Conservation (phyloP, 1,139 yeast species). For the Taphrina pruni region DNA sequence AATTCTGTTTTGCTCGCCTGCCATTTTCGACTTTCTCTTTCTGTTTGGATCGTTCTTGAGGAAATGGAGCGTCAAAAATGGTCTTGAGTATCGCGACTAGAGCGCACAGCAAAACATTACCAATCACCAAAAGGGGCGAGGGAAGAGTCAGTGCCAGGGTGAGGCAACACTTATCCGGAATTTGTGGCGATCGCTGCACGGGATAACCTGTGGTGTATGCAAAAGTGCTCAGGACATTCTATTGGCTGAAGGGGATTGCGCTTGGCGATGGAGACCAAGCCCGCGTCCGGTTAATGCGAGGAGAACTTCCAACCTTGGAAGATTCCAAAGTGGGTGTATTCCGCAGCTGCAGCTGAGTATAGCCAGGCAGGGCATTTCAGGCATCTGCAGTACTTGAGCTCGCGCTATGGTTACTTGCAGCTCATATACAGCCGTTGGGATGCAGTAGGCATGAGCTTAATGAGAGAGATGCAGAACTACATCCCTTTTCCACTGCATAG, state of each 20-base stretch:
- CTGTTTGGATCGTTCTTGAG: background rate
- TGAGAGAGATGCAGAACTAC: too few relatives aligned
- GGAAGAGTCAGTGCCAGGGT: background rate
- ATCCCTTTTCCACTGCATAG: too few relatives aligned
- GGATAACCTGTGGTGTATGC: background rate
- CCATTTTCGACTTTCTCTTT: conserved; percentile 4
- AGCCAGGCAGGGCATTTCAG: too few relatives aligned
- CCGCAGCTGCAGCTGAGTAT: too few relatives aligned
- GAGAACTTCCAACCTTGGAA: background rate
- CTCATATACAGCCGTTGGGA: too few relatives aligned
- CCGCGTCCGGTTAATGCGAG: background rate
- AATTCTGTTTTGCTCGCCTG: conserved; percentile 25
- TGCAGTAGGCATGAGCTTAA: too few relatives aligned
- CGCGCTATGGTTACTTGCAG: too few relatives aligned
- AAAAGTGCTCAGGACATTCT: background rate
- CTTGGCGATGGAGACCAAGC: background rate
- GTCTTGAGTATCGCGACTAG: background rate
- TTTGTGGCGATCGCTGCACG: conserved; percentile 12
- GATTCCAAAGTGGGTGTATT: too few relatives aligned
- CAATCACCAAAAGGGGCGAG: background rate
- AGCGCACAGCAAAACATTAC: background rate
- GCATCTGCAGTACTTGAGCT: too few relatives aligned
- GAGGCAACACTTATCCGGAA: background rate
- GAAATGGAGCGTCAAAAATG: background rate
- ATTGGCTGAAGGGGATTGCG: background rate